These are phyloP conservation scores for Colletotrichum coccodes DNA, from an alignment of 2,329 filamentous ascomycete species.

Conservation along the genomic window DNA sequence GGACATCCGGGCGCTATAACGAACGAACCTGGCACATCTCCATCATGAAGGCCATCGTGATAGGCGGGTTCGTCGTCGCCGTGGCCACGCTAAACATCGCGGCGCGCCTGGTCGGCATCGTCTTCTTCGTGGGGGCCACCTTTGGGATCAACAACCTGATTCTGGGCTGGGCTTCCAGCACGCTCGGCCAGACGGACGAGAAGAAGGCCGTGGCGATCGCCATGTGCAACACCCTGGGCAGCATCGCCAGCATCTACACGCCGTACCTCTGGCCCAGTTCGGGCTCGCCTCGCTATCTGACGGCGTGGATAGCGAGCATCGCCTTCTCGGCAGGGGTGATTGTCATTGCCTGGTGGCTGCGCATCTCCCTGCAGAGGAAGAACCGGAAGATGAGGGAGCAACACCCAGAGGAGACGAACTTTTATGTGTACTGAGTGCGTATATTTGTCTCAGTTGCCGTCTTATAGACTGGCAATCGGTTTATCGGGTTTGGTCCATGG, in stretches of 20 bases:
- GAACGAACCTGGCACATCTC: conserved; percentile 60
- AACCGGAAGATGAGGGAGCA: conserved; percentile 44
- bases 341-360: conserved; percentile 47
- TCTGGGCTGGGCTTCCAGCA: conserved; percentile 52
- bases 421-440: conserved; percentile 43
- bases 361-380: conserved; percentile 43
- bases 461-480: too few relatives aligned
- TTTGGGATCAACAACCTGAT: conserved; percentile 55
- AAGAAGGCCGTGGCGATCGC: conserved; percentile 56
- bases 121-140: conserved; percentile 48
- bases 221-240: conserved; percentile 49
- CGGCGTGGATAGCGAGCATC: conserved; percentile 26
- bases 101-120: conserved; percentile 42
- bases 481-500: too few relatives aligned
- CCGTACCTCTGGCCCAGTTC: conserved; percentile 51
- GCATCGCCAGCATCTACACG: conserved; percentile 49
- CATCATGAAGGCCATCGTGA: conserved; percentile 49
- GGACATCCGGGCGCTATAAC: conserved; percentile 55
- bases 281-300: conserved; percentile 36
- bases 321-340: conserved; percentile 45
- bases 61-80: conserved; percentile 48
- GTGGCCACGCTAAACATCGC: conserved; percentile 40
- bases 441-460: too few relatives aligned
- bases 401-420: conserved; percentile 36
- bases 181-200: conserved; percentile 55